phyloP scores from a whole-genome alignment of 768 basidiomycete genomes.

The Amanita fuliginea region DNA sequence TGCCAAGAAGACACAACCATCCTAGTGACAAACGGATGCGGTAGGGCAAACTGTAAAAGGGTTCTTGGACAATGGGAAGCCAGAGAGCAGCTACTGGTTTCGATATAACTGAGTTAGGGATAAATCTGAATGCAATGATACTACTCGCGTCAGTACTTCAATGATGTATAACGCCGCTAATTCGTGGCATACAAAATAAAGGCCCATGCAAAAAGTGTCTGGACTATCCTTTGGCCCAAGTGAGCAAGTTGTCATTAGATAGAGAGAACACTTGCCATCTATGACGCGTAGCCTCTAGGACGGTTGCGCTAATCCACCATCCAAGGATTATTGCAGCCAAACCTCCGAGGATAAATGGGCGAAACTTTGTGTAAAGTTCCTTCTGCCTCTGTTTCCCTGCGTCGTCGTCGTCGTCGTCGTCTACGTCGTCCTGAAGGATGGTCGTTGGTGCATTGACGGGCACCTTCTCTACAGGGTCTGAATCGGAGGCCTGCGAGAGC shows the following conservation, averaged over 20 bases:
- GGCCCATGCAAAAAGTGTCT: conserved; percentile 76
- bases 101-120: conserved; percentile 61
- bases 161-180: background rate
- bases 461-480: conserved; percentile 12
- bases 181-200: conserved; percentile 49
- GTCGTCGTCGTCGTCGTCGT: background rate
- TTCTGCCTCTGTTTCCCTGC: background rate
- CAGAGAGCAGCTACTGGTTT: conserved; percentile 66
- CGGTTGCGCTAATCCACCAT: conserved; percentile 78
- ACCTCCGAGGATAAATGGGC: conserved; percentile 36
- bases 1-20: conserved; percentile 65
- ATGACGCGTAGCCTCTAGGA: conserved; percentile 58
- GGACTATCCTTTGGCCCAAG: conserved; percentile 48
- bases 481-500: conserved; percentile 9
- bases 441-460: background rate
- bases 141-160: conserved; percentile 21
- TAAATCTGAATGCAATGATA: conserved; percentile 77
- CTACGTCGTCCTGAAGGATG: background rate
- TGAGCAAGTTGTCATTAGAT: background rate
- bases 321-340: conserved; percentile 57
- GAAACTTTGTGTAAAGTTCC: conserved; percentile 16
- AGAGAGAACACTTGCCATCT: conserved; percentile 45
- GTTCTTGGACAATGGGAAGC: conserved; percentile 51
- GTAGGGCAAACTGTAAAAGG: conserved; percentile 52
- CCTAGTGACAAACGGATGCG: conserved; percentile 49